These are phyloP conservation scores for Aspergillus sp. DNA, from an alignment of 2,329 filamentous ascomycete genomes.

Conservation along the genomic window DNA sequence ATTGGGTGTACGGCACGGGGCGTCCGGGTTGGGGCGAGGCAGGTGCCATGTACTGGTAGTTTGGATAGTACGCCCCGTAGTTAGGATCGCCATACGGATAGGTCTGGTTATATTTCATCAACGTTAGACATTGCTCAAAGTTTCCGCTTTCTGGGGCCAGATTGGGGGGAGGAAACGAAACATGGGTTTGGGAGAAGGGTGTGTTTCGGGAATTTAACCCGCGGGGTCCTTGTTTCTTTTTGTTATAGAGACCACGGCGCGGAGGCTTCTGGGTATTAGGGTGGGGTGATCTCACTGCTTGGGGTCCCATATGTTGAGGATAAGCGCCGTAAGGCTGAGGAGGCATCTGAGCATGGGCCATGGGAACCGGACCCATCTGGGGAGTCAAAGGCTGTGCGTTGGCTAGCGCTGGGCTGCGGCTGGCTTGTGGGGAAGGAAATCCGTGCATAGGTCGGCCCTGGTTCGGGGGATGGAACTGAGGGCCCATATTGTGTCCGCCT, in stretches of 20 bases:
- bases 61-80: slow-evolving; percentile 45
- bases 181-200: slow-evolving; percentile 20
- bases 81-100: slow-evolving; percentile 49
- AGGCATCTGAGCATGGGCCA: slow-evolving; percentile 64
- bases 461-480: slow-evolving; percentile 49
- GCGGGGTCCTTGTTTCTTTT: slow-evolving; percentile 29
- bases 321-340: slow-evolving; percentile 60
- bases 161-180: slow-evolving; percentile 48
- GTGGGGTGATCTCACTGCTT: slow-evolving; percentile 58
- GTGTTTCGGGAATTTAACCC: slow-evolving; percentile 21
- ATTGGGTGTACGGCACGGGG: slow-evolving; percentile 50
- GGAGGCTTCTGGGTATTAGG: slow-evolving; percentile 30
- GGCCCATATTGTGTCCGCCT: slow-evolving; percentile 52
- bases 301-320: slow-evolving; percentile 55
- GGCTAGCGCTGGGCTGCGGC: slow-evolving; percentile 65
- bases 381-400: slow-evolving; percentile 68
- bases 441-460: slow-evolving; percentile 44
- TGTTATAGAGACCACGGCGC: slow-evolving; percentile 36
- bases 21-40: slow-evolving; percentile 48
- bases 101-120: slow-evolving; percentile 60
- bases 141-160: slow-evolving; percentile 68
- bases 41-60: slow-evolving; percentile 43
- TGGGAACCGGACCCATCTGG: slow-evolving; percentile 69
- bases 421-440: slow-evolving; percentile 63
- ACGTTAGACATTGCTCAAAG: slow-evolving; percentile 72